A percentile compares a stretch with the other conserved stretches of the same genome.
phyloP scores from a whole-genome alignment of 1,284 basidiomycete species.

The Exobasidium rhododendri region DNA sequence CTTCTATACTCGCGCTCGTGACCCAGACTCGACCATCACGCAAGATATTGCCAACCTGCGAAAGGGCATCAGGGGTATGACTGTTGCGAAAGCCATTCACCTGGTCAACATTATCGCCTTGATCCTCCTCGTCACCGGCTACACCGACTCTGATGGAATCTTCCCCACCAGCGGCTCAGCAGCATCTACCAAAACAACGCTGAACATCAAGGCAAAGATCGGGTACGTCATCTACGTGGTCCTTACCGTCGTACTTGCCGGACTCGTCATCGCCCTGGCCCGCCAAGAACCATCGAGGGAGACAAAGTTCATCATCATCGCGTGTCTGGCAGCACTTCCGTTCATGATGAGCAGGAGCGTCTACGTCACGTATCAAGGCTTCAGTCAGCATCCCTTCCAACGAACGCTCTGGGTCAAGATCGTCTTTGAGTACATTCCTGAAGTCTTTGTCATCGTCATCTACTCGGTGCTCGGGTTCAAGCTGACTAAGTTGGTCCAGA shows the following conservation, averaged over 20 bases:
- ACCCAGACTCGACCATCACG: too few relatives aligned
- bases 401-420: slow-evolving; percentile 13
- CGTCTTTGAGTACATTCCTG: slow-evolving; percentile 14
- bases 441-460: slow-evolving; percentile 9
- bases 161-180: too few relatives aligned
- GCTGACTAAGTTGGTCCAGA: too few relatives aligned
- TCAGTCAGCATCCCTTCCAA: slow-evolving; percentile 4
- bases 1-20: too few relatives aligned
- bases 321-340: slow-evolving; percentile 8
- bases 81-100: too few relatives aligned
- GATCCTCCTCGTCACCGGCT: slow-evolving; percentile 17
- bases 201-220: slow-evolving; percentile 12
- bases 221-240: slow-evolving; percentile 16
- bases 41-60: too few relatives aligned
- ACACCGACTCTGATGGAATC: slow-evolving; percentile 12
- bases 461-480: slow-evolving; percentile 12
- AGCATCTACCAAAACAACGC: slow-evolving; percentile 8
- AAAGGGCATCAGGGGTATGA: too few relatives aligned
- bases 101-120: slow-evolving; percentile 16
- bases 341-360: slow-evolving; percentile 14
- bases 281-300: slow-evolving; percentile 4
- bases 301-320: slow-evolving; percentile 9
- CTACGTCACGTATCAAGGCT: slow-evolving; percentile 10
- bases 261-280: too few relatives aligned
- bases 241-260: slow-evolving; percentile 12